Percentiles rank a stretch among this genome's conserved stretches.
phyloP scores from a whole-genome alignment of 805 yeast genomes.

The Candida hispaniensis region DNA sequence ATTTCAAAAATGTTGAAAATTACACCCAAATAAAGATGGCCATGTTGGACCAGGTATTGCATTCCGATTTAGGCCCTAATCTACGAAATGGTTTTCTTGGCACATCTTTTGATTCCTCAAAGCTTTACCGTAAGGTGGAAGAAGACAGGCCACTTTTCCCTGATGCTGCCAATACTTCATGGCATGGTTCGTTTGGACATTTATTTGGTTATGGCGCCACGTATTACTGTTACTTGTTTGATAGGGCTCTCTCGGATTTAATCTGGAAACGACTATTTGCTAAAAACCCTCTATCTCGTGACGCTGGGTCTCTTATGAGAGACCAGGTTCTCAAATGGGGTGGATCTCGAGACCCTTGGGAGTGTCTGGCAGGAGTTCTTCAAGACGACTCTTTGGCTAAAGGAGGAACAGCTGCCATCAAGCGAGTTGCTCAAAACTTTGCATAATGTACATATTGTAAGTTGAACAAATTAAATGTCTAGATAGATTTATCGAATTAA shows the following conservation, averaged over 20 bases:
- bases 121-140: conserved; percentile 59
- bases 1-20: conserved; percentile 58
- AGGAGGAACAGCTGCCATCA: conserved; percentile 64
- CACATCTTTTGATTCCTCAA: conserved; percentile 43
- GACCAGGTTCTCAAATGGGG: conserved; percentile 79
- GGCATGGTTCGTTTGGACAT: conserved; percentile 95
- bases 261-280: conserved; percentile 69
- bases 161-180: conserved; percentile 52
- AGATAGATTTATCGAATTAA: too few relatives aligned
- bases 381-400: conserved; percentile 47
- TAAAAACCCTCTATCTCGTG: conserved; percentile 56
- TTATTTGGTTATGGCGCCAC: conserved; percentile 88
- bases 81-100: conserved; percentile 4
- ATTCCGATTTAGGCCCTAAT: conserved; percentile 32
- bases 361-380: conserved; percentile 66
- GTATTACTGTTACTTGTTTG: conserved; percentile 83
- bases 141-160: conserved; percentile 47
- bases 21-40: conserved; percentile 88
- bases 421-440: conserved; percentile 11
- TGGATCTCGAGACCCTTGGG: conserved; percentile 85
- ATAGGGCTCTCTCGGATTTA: conserved; percentile 82
- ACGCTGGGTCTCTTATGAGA: conserved; percentile 67
- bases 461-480: too few relatives aligned
- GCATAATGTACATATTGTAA: too few relatives aligned
- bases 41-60: conserved; percentile 70